Conservation (phyloP, 148 eudicot genomes). For the Camellia granthamiana region DNA sequence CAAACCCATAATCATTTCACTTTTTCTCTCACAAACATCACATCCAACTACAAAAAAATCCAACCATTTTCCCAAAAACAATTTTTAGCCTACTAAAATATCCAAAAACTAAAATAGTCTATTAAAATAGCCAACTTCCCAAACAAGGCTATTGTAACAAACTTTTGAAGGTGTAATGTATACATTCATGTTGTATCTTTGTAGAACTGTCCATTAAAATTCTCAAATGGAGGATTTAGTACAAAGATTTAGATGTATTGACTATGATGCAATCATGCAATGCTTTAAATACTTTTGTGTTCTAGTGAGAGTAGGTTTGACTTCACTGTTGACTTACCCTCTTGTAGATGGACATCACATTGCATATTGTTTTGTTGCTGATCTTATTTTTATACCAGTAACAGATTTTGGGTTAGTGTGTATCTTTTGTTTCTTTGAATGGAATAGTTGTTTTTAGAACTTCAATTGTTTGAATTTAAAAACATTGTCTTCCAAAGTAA, state of each 20-base stretch:
- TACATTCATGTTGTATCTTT: background rate
- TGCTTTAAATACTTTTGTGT: background rate
- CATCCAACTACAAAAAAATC: too few relatives aligned
- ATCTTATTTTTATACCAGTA: background rate
- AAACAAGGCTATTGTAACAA: background rate
- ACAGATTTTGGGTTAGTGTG: background rate
- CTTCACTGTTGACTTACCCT: background rate
- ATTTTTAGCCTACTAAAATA: too few relatives aligned
- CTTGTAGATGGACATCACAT: background rate
- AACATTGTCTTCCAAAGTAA: background rate
- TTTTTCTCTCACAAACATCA: too few relatives aligned
- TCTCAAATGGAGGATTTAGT: background rate
- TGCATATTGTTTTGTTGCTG: constrained; percentile 2
- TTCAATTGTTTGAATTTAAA: background rate
- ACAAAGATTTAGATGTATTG: background rate
- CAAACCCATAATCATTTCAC: too few relatives aligned
- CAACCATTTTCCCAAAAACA: too few relatives aligned
- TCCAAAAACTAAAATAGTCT: too few relatives aligned
- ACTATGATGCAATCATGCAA: background rate
- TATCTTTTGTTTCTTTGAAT: background rate
- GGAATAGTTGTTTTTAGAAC: background rate
- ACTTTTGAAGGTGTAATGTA: background rate
- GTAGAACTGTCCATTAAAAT: background rate
- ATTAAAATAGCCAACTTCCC: too few relatives aligned
- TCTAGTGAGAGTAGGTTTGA: background rate